phyloP scores from a whole-genome alignment of 2,329 filamentous ascomycete genomes.

The Pseudogymnoascus sp. region DNA sequence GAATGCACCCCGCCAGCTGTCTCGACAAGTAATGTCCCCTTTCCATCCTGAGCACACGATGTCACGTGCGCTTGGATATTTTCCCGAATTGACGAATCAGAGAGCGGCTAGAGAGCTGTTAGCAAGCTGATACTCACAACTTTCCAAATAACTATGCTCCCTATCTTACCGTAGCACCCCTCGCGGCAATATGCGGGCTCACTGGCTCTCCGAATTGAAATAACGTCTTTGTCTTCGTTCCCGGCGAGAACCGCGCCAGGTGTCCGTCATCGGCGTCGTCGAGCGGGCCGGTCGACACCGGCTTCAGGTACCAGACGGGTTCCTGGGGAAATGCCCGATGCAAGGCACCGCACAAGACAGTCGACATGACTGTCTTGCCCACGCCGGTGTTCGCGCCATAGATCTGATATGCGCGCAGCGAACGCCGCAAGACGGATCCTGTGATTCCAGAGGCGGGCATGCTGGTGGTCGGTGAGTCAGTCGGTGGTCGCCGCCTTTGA shows the following conservation, averaged over 20 bases:
- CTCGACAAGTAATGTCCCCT: slow-evolving; percentile 63
- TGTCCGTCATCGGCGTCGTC: slow-evolving; percentile 62
- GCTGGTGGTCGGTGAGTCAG: background rate
- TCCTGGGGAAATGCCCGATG: slow-evolving; percentile 38
- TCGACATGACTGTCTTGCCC: slow-evolving; percentile 76
- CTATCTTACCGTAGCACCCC: slow-evolving; percentile 13
- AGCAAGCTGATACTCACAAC: slow-evolving; percentile 35
- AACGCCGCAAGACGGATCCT: slow-evolving; percentile 50
- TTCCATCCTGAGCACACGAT: slow-evolving; percentile 34
- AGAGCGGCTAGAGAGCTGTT: slow-evolving; percentile 35
- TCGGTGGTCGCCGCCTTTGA: slow-evolving; percentile 4
- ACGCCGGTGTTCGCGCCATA: slow-evolving; percentile 81
- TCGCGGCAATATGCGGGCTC: slow-evolving; percentile 70
- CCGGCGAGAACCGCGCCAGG: slow-evolving; percentile 49
- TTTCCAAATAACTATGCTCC: slow-evolving; percentile 11
- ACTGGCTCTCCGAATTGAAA: slow-evolving; percentile 67
- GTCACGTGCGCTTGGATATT: slow-evolving; percentile 40
- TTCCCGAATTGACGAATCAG: slow-evolving; percentile 43
- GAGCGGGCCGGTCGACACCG: slow-evolving; percentile 67
- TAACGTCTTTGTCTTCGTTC: slow-evolving; percentile 50
- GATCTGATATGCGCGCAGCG: slow-evolving; percentile 62
- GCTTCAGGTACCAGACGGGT: slow-evolving; percentile 63
- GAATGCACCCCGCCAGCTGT: slow-evolving; percentile 79
- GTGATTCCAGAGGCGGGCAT: slow-evolving; percentile 43
- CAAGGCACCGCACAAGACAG: slow-evolving; percentile 59